Conservation (phyloP, 177 flowering plant species). For the Vitis hybrid region DNA sequence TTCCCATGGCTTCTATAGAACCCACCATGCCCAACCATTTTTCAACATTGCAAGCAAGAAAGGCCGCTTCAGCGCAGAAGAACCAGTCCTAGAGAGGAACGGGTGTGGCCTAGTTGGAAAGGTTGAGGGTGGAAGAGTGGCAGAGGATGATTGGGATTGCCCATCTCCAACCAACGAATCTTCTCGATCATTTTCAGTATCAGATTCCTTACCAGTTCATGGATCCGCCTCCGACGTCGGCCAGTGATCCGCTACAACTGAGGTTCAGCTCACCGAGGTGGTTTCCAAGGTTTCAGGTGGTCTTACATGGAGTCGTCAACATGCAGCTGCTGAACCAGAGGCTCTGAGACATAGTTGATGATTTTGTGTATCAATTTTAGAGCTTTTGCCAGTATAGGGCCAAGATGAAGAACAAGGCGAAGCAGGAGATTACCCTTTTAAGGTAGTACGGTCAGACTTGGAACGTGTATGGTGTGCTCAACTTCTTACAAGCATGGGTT, state of each 20-base stretch:
- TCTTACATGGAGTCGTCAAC: conserved; percentile 89
- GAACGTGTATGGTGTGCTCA: too few species aligned
- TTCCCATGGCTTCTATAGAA: conserved; percentile 4
- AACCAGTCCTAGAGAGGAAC: conserved; percentile 57
- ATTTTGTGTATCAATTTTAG: too few species aligned
- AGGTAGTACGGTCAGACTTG: too few species aligned
- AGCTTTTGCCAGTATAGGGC: too few species aligned
- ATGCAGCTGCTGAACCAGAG: conserved; percentile 22
- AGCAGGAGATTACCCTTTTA: rapidly evolving
- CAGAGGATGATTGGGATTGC: conserved; percentile 24
- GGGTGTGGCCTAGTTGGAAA: conserved; percentile 71
- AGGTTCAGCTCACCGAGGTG: neutral
- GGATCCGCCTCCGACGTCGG: conserved; percentile 14
- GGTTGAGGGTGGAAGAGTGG: conserved; percentile 46
- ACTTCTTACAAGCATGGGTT: too few species aligned
- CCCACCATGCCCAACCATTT: neutral
- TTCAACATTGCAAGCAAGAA: conserved; percentile 1
- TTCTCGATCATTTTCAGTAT: neutral
- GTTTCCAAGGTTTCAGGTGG: conserved; percentile 36
- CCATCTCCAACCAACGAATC: neutral
- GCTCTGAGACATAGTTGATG: too few species aligned
- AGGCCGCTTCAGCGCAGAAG: conserved; percentile 18
- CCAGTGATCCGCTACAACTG: conserved; percentile 13
- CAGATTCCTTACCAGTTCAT: conserved; percentile 1
- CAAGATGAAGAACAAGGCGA: too few species aligned